Conservation (phyloP, 1,139 yeast genomes). For the Suhomyces ambrosiae region DNA sequence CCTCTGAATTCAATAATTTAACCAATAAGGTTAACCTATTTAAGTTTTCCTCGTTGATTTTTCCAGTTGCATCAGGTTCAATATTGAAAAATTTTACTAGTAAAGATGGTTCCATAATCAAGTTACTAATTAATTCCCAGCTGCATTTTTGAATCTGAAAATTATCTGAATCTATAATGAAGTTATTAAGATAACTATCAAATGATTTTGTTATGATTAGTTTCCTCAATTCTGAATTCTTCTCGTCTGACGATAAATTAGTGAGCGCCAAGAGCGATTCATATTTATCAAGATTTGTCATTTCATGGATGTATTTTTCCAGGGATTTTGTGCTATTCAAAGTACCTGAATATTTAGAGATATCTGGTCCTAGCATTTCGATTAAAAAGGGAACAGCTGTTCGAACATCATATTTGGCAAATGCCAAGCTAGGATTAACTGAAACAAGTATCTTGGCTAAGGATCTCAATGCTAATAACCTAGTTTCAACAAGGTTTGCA, state of each 20-base stretch:
- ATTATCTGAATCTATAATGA: slow-evolving; percentile 42
- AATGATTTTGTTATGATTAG: slow-evolving; percentile 37
- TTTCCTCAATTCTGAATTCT: slow-evolving; percentile 31
- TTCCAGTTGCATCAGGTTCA: slow-evolving; percentile 19
- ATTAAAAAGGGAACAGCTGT: slow-evolving; percentile 50
- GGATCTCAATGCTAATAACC: slow-evolving; percentile 36
- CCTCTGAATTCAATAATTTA: slow-evolving; percentile 42
- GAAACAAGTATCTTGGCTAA: slow-evolving; percentile 48
- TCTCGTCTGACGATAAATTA: slow-evolving; percentile 39
- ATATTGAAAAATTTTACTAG: slow-evolving; percentile 54
- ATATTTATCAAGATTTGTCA: slow-evolving; percentile 41
- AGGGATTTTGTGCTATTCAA: slow-evolving; percentile 3
- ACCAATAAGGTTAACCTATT: slow-evolving; percentile 41
- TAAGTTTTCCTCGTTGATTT: slow-evolving; percentile 21
- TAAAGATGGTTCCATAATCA: slow-evolving; percentile 46
- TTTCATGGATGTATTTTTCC: slow-evolving; percentile 26
- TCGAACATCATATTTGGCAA: slow-evolving; percentile 41
- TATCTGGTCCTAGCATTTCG: slow-evolving; percentile 46
- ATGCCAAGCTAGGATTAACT: slow-evolving; percentile 42
- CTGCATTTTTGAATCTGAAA: slow-evolving; percentile 44
- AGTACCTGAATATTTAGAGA: slow-evolving; percentile 24
- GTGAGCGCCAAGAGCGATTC: slow-evolving; percentile 52
- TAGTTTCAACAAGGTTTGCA: slow-evolving; percentile 21
- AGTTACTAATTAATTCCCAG: slow-evolving; percentile 52
- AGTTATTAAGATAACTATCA: slow-evolving; percentile 35